Evolutionary conservation across 2,329 filamentous ascomycete species (phyloP).

Genomic region (Epichloe sibirici): DNA sequence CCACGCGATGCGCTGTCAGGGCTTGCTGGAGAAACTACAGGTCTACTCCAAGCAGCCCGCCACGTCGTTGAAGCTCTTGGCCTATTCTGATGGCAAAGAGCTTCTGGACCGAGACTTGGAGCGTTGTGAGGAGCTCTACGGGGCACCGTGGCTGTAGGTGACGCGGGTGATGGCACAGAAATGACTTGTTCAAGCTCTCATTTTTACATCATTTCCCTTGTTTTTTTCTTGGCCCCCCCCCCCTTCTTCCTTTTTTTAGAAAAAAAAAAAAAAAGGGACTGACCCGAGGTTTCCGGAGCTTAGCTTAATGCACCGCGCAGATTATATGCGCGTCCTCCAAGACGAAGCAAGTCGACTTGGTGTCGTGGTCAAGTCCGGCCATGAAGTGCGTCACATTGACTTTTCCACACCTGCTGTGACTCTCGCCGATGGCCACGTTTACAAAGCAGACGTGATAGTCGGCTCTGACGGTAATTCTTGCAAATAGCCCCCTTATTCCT

Average conservation of each 20-base stretch:
- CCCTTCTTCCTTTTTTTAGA: too few species aligned
- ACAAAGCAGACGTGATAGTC: constrained; percentile 8
- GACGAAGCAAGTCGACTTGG: constrained; percentile 6
- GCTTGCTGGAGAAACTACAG: constrained; percentile 8
- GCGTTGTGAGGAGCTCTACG: constrained; percentile 7
- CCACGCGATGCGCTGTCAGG: constrained; percentile 8
- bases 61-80: background rate
- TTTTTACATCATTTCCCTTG: too few species aligned
- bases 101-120: constrained; percentile 6
- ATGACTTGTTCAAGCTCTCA: too few species aligned
- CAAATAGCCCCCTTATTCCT: too few species aligned
- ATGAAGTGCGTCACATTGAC: constrained; percentile 6
- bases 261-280: background rate
- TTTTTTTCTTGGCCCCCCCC: too few species aligned
- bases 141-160: constrained; percentile 11
- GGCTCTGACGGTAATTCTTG: constrained; percentile 7
- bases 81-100: constrained; percentile 1
- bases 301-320: constrained; percentile 9
- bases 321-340: constrained; percentile 7
- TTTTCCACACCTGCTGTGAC: constrained; percentile 4
- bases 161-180: background rate
- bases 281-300: background rate
- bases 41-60: background rate
- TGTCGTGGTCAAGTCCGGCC: constrained; percentile 4
- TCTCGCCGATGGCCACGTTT: constrained; percentile 3